These are phyloP conservation scores for Nidula microcarpa DNA, from an alignment of 768 basidiomycete genomes.

Conservation along the genomic window DNA sequence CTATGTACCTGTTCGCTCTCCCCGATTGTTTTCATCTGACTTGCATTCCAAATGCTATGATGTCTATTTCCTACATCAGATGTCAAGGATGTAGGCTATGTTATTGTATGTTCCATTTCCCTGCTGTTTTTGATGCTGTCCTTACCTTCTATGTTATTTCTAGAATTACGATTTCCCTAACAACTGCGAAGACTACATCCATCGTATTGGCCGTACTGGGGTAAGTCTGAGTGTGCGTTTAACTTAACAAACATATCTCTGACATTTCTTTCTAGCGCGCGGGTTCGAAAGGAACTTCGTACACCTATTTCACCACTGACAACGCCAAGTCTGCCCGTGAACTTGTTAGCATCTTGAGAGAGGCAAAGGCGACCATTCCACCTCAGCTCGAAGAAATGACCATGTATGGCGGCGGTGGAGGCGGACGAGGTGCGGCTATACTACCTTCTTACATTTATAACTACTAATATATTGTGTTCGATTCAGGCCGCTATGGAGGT, in stretches of 20 bases:
- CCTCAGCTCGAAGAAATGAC: conserved; percentile 93
- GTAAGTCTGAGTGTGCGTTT: conserved; percentile 33
- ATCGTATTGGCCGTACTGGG: conserved; percentile 97
- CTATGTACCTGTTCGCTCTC: conserved; percentile 3
- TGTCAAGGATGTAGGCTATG: conserved; percentile 99
- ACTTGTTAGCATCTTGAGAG: conserved; percentile 78
- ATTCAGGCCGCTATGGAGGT: conserved; percentile 58
- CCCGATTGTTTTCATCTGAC: no score
- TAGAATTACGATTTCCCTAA: conserved; percentile 98
- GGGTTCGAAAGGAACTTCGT: conserved; percentile 86
- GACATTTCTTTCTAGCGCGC: conserved; percentile 59
- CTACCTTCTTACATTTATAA: neutral
- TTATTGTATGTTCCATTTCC: conserved; percentile 64
- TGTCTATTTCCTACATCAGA: conserved; percentile 43
- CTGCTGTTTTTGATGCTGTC: neutral
- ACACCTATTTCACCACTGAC: conserved; percentile 96
- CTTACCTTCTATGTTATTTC: neutral
- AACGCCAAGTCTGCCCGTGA: conserved; percentile 95
- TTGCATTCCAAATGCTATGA: no score
- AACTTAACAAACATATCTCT: neutral
- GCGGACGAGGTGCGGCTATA: conserved; percentile 56
- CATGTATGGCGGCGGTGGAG: conserved; percentile 80
- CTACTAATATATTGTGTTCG: neutral
- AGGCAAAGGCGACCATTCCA: conserved; percentile 84
- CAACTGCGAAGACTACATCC: conserved; percentile 97